A percentile compares a stretch with the other conserved stretches of the same genome.
Conservation (phyloP, 805 yeast species). For the Ogataea corticis region DNA sequence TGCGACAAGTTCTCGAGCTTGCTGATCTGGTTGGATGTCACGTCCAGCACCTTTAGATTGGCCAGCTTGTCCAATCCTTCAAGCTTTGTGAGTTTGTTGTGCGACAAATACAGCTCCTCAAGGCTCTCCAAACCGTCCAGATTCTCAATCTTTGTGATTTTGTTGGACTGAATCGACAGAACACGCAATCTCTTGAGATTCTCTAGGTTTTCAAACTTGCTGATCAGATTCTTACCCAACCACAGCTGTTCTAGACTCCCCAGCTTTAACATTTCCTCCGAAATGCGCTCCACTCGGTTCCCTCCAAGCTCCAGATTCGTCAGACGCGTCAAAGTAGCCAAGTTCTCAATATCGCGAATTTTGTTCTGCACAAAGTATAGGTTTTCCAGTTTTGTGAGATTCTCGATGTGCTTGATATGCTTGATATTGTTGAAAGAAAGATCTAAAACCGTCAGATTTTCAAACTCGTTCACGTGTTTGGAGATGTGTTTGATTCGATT, state of each 20-base stretch:
- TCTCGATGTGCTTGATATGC: constrained; percentile 75
- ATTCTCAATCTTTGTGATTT: constrained; percentile 77
- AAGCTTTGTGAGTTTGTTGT: constrained; percentile 72
- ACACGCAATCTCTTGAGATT: constrained; percentile 64
- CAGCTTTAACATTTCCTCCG: constrained; percentile 56
- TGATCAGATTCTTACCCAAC: constrained; percentile 87
- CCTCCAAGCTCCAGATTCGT: constrained; percentile 89
- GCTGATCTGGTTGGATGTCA: constrained; percentile 71
- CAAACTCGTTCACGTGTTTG: constrained; percentile 61
- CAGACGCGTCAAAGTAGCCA: constrained; percentile 56
- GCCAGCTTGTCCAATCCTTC: constrained; percentile 74
- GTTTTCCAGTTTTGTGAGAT: constrained; percentile 60
- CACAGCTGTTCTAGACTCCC: constrained; percentile 71
- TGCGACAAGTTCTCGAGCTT: constrained; percentile 66
- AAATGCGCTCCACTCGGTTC: constrained; percentile 61
- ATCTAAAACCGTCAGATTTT: constrained; percentile 63
- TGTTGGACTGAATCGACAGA: constrained; percentile 85
- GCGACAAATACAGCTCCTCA: constrained; percentile 86
- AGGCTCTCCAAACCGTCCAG: constrained; percentile 68
- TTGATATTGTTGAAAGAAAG: constrained; percentile 87
- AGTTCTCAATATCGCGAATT: constrained; percentile 67
- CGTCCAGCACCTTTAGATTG: constrained; percentile 73
- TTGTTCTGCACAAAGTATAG: constrained; percentile 88
- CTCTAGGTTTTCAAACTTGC: constrained; percentile 60
- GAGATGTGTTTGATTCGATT: constrained; percentile 87